A percentile compares a stretch with the other conserved stretches of the same genome.
These are phyloP conservation scores for Tricholoma hemisulphureum DNA, from an alignment of 768 basidiomycete species.

Conservation along the genomic window DNA sequence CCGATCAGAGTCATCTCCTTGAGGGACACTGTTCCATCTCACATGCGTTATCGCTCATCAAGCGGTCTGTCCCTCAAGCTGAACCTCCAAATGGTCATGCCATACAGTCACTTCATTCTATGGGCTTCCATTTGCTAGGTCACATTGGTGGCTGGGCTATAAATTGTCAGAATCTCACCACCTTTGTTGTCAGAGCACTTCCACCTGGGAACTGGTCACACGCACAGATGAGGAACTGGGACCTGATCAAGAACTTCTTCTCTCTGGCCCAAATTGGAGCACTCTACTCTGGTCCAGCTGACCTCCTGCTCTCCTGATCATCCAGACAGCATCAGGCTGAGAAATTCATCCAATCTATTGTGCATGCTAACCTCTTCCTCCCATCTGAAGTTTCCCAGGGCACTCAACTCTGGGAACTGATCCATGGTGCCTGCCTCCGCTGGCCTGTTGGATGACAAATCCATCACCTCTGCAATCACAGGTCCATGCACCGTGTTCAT, in stretches of 20 bases:
- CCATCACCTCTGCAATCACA: slow-evolving; percentile 12
- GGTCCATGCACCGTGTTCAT: slow-evolving; percentile 14
- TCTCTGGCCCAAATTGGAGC: background rate
- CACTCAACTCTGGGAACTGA: slow-evolving; percentile 21
- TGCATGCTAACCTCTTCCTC: background rate
- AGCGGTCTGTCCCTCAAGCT: background rate
- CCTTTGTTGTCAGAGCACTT: background rate
- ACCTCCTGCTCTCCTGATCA: background rate
- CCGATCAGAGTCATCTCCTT: slow-evolving; percentile 8
- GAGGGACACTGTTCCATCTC: slow-evolving; percentile 13
- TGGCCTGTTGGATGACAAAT: slow-evolving; percentile 16
- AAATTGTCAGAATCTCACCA: background rate
- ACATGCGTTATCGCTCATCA: slow-evolving; percentile 7
- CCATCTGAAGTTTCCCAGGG: background rate
- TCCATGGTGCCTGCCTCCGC: slow-evolving; percentile 24
- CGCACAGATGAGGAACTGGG: background rate
- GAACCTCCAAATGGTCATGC: background rate
- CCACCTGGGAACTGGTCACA: background rate
- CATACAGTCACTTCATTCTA: background rate
- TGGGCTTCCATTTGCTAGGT: background rate
- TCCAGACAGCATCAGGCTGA: background rate
- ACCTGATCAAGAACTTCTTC: background rate
- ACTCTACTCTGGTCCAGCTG: background rate
- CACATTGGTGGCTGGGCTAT: background rate
- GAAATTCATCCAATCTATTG: background rate